Conservation (phyloP, 306 rosid genomes). For the Glycine soja region DNA sequence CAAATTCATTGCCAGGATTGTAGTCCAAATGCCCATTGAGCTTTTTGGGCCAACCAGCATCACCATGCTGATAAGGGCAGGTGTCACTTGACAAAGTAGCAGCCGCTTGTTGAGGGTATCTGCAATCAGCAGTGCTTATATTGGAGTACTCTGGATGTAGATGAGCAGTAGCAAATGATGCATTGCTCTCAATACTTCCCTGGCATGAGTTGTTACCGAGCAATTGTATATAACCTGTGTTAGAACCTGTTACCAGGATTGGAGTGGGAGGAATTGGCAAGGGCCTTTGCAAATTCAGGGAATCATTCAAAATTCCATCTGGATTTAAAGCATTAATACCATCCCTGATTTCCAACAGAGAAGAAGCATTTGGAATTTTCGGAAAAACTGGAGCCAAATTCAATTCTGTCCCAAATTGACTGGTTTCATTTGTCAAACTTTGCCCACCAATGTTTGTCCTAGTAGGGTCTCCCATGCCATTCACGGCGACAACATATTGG, state of each 20-base stretch:
- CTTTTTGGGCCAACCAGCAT: conserved; percentile 43
- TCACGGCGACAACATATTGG: conserved; percentile 80
- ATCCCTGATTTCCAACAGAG: conserved; percentile 52
- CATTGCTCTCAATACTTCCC: conserved; percentile 56
- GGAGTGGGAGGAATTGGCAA: conserved; percentile 55
- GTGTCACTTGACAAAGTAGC: conserved; percentile 46
- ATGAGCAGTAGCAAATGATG: conserved; percentile 55
- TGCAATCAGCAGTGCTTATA: conserved; percentile 37
- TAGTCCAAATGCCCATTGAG: conserved; percentile 45
- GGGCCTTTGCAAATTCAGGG: conserved; percentile 48
- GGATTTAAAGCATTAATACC: conserved; percentile 51
- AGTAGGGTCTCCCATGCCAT: conserved; percentile 62
- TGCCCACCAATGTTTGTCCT: conserved; percentile 52
- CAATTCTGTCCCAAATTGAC: conserved; percentile 54
- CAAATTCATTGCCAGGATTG: conserved; percentile 43
- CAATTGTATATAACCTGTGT: conserved; percentile 53
- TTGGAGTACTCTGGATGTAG: conserved; percentile 49
- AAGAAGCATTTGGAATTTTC: conserved; percentile 29
- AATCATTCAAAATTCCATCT: conserved; percentile 52
- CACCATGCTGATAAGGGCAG: conserved; percentile 44
- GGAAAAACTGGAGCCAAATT: conserved; percentile 38
- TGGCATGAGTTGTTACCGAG: conserved; percentile 53
- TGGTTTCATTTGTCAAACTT: conserved; percentile 54
- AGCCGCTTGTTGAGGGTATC: conserved; percentile 47
- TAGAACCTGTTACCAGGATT: conserved; percentile 53